Base-by-base conservation (phyloP, 1,284 basidiomycete species). In the Ceratobasidium sp. region DNA sequence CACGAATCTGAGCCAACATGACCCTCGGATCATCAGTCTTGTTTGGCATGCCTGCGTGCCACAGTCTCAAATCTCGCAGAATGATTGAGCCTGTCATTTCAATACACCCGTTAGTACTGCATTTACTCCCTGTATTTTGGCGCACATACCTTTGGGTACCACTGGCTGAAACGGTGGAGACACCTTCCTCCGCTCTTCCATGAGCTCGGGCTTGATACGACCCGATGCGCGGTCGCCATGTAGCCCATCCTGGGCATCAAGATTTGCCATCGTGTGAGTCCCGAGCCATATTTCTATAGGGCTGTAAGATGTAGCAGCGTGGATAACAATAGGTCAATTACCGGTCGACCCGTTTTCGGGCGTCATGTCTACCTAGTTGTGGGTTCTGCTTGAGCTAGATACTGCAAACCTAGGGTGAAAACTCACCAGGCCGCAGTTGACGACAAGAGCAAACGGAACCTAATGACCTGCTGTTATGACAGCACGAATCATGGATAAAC, bases 301-400 rank as follows among this genome's bases (percentile, higher is more conserved):
- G 1, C 18, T 16, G 3, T 64, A 25, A 69, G 16, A 7, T 25
- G 16, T 44, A 25, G 40, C 1, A 21, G 18, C n/a, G 18, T 28
- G 11, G 23, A 8, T 23, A 23, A n/a, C 11, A n/a, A 1, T 1
- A 42, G 18, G 21, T n/a, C 12, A 30, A 21, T 21, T 56, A 58
- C 66, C 73, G 14, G 73, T 74, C 23, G 70, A 72, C 23, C 73
- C 73, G 40, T 74, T 74, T 59, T 70, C 62, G 30, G 73, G 73
- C 7, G 69, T 66, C 73, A 74, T 74, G 6, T 67, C 70, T 3
- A 69, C 66, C 66, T 69, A 33, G 4, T 11, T 14, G 18, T 11
- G 14, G 21, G 9, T 58, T 12, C 58, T 36, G 25, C 23, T 62
- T 21, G 8, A 28, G 23, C 8, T 23, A 7, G 23, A 1, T 11